Evolutionary conservation across 371 early-diverging fungal species (phyloP).

Genomic region (Choanephora cucurbitarum): DNA sequence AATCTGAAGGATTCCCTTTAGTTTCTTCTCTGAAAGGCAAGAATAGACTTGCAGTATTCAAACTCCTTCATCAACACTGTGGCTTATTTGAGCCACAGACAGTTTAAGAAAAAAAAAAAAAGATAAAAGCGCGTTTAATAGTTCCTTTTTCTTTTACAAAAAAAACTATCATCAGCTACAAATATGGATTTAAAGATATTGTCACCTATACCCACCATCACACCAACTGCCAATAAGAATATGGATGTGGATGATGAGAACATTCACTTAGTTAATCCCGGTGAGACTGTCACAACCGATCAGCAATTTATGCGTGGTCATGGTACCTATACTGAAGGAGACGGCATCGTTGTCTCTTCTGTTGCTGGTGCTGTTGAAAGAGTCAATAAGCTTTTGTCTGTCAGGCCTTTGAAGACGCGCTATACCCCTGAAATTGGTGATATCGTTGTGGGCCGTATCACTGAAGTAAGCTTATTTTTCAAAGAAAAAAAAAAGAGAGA

Average conservation of each 20-base stretch:
- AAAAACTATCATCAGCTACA: too few species aligned
- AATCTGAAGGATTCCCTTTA: too few species aligned
- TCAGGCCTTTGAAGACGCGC: constrained; percentile 86
- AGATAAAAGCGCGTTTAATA: too few species aligned
- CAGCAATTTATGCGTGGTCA: constrained; percentile 93
- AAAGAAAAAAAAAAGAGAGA: too few species aligned
- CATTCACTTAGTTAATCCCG: constrained; percentile 80
- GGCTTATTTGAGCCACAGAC: too few species aligned
- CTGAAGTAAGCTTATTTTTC: constrained; percentile 59
- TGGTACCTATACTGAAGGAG: constrained; percentile 85
- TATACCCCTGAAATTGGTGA: constrained; percentile 97
- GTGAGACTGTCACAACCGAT: constrained; percentile 84
- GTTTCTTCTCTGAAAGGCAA: too few species aligned
- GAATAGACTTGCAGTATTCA: too few species aligned
- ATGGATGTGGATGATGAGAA: constrained; percentile 51
- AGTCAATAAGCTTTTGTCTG: constrained; percentile 96
- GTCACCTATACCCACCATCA: constrained; percentile 39
- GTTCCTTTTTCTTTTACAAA: neutral
- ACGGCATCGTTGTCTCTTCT: constrained; percentile 71
- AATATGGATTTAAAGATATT: constrained; percentile 39
- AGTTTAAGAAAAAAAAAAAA: too few species aligned
- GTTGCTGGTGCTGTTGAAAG: constrained; percentile 93
- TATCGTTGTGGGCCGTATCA: constrained; percentile 97
- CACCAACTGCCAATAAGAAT: constrained; percentile 23
- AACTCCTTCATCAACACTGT: too few species aligned